Percentiles rank a stretch among this genome's conserved stretches.
phyloP scores from a whole-genome alignment of 495 filamentous ascomycete species.

The Chaetomium tenue region DNA sequence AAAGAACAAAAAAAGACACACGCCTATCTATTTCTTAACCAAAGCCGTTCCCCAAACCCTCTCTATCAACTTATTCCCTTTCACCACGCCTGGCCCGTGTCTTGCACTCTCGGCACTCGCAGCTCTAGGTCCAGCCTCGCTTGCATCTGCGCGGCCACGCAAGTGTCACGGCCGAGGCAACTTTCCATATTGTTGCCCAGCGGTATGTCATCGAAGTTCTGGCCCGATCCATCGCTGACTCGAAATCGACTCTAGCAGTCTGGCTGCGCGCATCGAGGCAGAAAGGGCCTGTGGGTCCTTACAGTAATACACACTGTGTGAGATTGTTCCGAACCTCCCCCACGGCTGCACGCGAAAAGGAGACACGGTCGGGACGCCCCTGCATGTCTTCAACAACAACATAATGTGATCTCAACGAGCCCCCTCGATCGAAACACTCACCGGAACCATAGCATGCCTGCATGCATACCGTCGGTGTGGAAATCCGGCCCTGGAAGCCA shows the following conservation, averaged over 20 bases:
- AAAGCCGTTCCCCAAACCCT: not conserved
- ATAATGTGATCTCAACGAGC: no score
- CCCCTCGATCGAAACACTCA: not conserved
- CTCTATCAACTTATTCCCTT: not conserved
- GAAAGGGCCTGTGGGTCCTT: constrained; percentile 7
- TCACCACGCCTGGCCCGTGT: no score
- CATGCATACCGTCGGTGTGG: constrained; percentile 21
- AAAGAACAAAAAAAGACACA: no score
- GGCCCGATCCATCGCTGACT: not conserved
- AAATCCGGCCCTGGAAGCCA: not conserved
- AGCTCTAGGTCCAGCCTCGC: no score
- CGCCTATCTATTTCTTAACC: not conserved
- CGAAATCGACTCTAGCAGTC: not conserved
- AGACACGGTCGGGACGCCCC: not conserved
- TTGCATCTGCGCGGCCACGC: no score
- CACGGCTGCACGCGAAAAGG: constrained; percentile 22
- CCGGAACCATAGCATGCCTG: not conserved
- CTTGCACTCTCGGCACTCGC: no score
- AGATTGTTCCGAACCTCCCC: constrained; percentile 20
- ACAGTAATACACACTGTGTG: constrained; percentile 28
- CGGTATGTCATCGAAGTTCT: not conserved
- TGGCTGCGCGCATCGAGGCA: not conserved
- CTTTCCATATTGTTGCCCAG: not conserved
- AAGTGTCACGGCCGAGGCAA: no score
- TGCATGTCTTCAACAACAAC: not conserved